Evolutionary conservation across 75 land plant genomes (phyloP), one percentile per base, ranked within the genome.

Genomic region (Pseudotsuga menziesii): DNA sequence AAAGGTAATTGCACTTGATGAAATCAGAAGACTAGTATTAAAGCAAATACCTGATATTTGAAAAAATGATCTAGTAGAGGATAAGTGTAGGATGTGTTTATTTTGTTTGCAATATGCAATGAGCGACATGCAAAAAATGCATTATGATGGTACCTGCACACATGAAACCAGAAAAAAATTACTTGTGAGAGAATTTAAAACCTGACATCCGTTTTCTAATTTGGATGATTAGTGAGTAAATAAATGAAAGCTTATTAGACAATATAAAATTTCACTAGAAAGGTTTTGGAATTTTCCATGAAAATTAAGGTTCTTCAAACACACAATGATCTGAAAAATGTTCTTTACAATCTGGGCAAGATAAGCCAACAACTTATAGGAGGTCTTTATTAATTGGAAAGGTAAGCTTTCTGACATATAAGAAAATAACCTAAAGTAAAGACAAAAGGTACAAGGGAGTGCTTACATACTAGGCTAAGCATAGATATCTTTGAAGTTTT

Each of bases 71-170:
- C 32, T 29, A 94, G 59, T 58, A 94, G 57, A 36, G 80, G 83
- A 25, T 82, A 94, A 9, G 93, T 88, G 36, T 87, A 77, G 5
- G 95, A 89, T 0, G 90, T 2, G 58, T 91, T 93, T 73, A 91
- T 35, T 36, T 12, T 70, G 56, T 90, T 80, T 17, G 91, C 91
- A 58, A 93, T 85, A 58, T 92, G 93, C 74, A 94, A 76, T 4
- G 93, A 89, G 27, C 95, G 91, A 56, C 83, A 85, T 16, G 98
- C 64, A 60, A 82, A 77, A 80, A 83, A 94, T 16, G 98, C 78
- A 84, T 94, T 90, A 72, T 90, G 85, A 77, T 94, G 98, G 82
- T 87, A 94, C 59, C 98, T 94, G 88, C 78, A 78, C 27, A 58
- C 11, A 69, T 69, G 52, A 19, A 69, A 41, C 22, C 72, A 67